Percentiles rank a stretch among this genome's conserved stretches.
Conservation (phyloP, 257 asterid genomes). For the Gardenia jasminoides region DNA sequence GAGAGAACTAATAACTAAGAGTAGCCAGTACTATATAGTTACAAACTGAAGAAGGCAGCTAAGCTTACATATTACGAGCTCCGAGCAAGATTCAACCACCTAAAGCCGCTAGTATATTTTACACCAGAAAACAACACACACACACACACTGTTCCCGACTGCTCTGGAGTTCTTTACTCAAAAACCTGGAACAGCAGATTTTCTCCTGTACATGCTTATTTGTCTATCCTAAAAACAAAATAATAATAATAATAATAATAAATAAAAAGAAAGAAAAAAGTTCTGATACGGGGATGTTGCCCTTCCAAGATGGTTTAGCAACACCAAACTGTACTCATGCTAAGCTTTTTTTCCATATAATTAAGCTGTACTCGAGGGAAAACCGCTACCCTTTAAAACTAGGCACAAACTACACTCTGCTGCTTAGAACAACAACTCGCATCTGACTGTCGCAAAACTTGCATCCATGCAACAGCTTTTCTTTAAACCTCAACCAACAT, state of each 20-base stretch:
- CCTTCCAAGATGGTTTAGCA: background rate
- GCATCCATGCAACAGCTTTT: background rate
- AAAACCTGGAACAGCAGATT: background rate
- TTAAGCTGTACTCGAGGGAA: background rate
- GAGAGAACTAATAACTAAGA: no score
- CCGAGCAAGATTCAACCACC: background rate
- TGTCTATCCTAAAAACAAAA: no score
- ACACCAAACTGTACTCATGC: background rate
- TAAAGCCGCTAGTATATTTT: background rate
- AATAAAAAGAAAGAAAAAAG: background rate
- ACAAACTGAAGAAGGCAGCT: background rate
- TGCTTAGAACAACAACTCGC: background rate
- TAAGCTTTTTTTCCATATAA: background rate
- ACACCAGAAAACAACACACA: background rate
- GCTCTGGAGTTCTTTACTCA: background rate
- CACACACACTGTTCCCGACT: background rate
- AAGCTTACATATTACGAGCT: background rate
- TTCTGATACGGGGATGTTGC: background rate
- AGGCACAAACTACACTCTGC: background rate
- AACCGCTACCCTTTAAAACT: background rate
- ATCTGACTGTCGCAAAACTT: background rate
- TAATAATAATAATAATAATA: no score
- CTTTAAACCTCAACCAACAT: conserved; percentile 22
- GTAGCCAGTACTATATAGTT: no score
- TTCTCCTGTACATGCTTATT: background rate